These are phyloP conservation scores for Suillus discolor DNA, from an alignment of 768 basidiomycete species.

Conservation along the genomic window DNA sequence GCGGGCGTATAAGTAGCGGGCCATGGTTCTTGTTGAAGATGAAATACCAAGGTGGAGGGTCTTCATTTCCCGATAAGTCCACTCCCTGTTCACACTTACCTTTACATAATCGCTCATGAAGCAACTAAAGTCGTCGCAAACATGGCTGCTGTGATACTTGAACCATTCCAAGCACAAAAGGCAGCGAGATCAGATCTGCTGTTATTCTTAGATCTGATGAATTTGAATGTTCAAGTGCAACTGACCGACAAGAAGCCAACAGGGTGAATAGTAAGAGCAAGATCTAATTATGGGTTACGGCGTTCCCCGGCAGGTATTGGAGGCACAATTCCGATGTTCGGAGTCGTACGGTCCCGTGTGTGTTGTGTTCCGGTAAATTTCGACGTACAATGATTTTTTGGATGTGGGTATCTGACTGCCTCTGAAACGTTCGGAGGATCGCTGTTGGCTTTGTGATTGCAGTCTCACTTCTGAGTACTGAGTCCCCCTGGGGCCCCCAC, in stretches of 20 bases:
- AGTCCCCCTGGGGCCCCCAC: too few species aligned
- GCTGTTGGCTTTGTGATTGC: too few species aligned
- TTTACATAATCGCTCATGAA: not conserved
- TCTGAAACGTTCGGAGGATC: too few species aligned
- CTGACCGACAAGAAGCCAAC: not conserved
- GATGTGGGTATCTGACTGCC: too few species aligned
- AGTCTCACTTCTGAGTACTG: too few species aligned
- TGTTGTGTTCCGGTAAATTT: not conserved
- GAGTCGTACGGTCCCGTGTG: slow-evolving; percentile 2
- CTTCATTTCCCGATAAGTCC: not conserved
- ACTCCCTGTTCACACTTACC: not conserved
- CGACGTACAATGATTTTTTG: too few species aligned
- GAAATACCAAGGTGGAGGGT: not conserved
- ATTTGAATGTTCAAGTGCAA: not conserved
- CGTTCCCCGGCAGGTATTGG: not conserved
- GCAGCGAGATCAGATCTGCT: not conserved
- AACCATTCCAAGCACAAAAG: not conserved
- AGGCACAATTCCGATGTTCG: slow-evolving; percentile 16
- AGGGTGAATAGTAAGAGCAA: not conserved
- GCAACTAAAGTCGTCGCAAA: not conserved
- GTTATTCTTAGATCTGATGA: not conserved
- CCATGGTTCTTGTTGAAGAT: not conserved
- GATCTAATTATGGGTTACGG: not conserved
- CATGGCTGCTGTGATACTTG: not conserved
- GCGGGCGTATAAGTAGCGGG: not conserved